These are phyloP conservation scores for Marasmius fiardii DNA, from an alignment of 1,284 basidiomycete species.

Conservation along the genomic window DNA sequence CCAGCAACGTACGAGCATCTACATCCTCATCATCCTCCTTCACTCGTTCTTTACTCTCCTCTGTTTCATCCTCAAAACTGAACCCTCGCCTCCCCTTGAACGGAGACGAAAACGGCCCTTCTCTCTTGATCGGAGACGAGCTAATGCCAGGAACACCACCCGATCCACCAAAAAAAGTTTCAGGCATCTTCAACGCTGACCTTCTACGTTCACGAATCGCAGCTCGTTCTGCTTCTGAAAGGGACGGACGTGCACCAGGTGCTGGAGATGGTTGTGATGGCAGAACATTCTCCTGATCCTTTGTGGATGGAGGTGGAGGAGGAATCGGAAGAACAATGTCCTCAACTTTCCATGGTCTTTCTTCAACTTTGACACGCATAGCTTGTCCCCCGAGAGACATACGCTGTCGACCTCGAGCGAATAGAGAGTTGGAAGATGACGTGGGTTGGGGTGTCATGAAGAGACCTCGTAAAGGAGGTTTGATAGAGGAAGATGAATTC, in stretches of 20 bases:
- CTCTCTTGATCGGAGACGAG: not conserved
- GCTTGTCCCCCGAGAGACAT: conserved; percentile 38
- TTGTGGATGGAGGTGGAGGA: conserved; percentile 4
- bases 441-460: conserved; percentile 55
- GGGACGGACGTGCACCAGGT: not conserved
- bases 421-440: conserved; percentile 3
- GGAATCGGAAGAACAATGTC: conserved; percentile 47
- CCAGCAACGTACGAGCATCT: conserved; percentile 51
- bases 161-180: conserved; percentile 10
- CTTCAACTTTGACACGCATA: conserved; percentile 43
- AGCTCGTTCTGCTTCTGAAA: conserved; percentile 9
- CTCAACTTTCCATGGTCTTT: conserved; percentile 49
- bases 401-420: conserved; percentile 15
- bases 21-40: conserved; percentile 29
- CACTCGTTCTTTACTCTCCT: conserved; percentile 23
- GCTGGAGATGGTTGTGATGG: conserved; percentile 10
- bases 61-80: not conserved
- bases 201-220: conserved; percentile 11
- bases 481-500: not conserved
- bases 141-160: conserved; percentile 12
- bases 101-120: not conserved
- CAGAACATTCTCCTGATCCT: not conserved
- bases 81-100: not conserved
- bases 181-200: conserved; percentile 9
- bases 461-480: conserved; percentile 18